Evolutionary conservation across 345 rosid species (phyloP).

Genomic region (Boechera stricta): DNA sequence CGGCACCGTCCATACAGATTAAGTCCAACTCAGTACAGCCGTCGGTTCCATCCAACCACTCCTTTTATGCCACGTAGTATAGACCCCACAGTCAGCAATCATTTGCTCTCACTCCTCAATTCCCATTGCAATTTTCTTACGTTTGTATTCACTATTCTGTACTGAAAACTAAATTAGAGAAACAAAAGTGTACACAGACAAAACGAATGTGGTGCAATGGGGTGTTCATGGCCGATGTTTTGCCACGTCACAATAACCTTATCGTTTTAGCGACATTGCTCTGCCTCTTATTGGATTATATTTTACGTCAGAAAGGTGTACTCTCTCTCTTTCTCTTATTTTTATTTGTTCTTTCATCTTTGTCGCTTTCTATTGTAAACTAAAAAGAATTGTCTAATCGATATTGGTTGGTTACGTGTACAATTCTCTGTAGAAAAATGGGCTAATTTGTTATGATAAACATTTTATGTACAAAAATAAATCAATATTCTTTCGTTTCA

Average conservation of each 20-base stretch:
- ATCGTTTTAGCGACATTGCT: conserved; percentile 31
- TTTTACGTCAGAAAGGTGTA: conserved; percentile 1
- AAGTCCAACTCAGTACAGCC: conserved; percentile 33
- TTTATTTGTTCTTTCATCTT: not conserved
- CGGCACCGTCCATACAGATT: conserved; percentile 45
- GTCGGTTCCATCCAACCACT: conserved; percentile 40
- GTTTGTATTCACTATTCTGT: conserved; percentile 6
- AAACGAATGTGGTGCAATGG: conserved; percentile 32
- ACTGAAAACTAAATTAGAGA: not conserved
- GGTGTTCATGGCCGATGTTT: conserved; percentile 28
- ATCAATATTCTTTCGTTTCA: not conserved
- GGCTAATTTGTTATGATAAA: not conserved
- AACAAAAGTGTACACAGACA: conserved; percentile 24
- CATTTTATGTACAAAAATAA: not conserved
- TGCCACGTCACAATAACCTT: conserved; percentile 36
- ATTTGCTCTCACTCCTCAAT: conserved; percentile 33
- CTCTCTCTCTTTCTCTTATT: not conserved
- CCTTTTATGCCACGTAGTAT: conserved; percentile 31
- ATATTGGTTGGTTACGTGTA: not conserved
- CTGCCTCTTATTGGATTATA: conserved; percentile 28
- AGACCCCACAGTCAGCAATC: conserved; percentile 32
- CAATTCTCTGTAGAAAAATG: not conserved
- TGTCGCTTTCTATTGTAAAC: conserved; percentile 27
- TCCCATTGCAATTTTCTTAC: conserved; percentile 33
- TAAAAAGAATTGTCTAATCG: not conserved